These are phyloP conservation scores for Dothidotthia symphoricarpi DNA, from an alignment of 2,329 filamentous ascomycete species.

Conservation along the genomic window DNA sequence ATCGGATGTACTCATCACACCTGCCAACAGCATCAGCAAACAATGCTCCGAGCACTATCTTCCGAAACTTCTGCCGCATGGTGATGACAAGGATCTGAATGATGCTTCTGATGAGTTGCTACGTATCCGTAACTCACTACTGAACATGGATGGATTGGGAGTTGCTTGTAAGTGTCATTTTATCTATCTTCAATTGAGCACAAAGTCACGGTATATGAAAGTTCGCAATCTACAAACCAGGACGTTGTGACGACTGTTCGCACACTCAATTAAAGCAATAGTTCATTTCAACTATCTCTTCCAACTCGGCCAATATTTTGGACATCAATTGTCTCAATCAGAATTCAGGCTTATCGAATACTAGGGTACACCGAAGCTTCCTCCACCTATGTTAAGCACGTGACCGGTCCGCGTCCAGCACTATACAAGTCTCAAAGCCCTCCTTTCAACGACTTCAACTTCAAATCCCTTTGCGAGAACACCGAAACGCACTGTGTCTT, in stretches of 20 bases:
- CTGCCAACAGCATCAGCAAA: constrained; percentile 39
- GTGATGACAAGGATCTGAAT: constrained; percentile 41
- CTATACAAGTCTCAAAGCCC: constrained; percentile 55
- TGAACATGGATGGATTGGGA: constrained; percentile 58
- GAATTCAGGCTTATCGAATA: neutral
- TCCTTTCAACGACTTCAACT: constrained; percentile 55
- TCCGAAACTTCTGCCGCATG: constrained; percentile 52
- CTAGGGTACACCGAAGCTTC: constrained; percentile 48
- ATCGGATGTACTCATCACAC: constrained; percentile 54
- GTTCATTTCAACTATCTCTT: no score
- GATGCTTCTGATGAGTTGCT: constrained; percentile 46
- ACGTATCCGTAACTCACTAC: constrained; percentile 51
- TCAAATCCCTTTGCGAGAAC: constrained; percentile 53
- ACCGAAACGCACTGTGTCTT: constrained; percentile 52
- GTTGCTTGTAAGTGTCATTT: constrained; percentile 45
- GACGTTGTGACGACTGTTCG: no score
- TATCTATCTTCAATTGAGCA: no score
- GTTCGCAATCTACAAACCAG: no score
- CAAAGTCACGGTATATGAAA: constrained; percentile 3
- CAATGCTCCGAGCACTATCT: constrained; percentile 53
- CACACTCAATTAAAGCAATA: no score
- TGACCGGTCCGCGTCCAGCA: constrained; percentile 46
- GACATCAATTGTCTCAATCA: no score
- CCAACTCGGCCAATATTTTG: no score
- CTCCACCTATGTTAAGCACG: constrained; percentile 42